These are phyloP conservation scores for Pogostemon cablin DNA, from an alignment of 257 asterid genomes.

Conservation along the genomic window DNA sequence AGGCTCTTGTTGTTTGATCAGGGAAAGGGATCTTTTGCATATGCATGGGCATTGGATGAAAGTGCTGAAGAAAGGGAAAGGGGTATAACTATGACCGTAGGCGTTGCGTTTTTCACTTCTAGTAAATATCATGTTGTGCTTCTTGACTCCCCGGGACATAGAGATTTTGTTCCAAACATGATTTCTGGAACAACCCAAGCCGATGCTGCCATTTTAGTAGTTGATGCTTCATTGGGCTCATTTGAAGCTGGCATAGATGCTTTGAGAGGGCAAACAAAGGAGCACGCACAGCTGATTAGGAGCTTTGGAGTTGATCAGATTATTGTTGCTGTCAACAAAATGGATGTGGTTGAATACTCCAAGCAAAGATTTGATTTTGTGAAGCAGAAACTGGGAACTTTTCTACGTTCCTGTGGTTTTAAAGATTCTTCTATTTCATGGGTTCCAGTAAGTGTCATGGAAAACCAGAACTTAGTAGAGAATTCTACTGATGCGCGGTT, in stretches of 20 bases:
- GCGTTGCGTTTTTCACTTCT: slow-evolving; percentile 84
- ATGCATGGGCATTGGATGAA: slow-evolving; percentile 99
- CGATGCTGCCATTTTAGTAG: slow-evolving; percentile 93
- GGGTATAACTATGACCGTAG: slow-evolving; percentile 98
- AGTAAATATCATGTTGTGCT: slow-evolving; percentile 73
- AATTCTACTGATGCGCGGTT: slow-evolving; percentile 61
- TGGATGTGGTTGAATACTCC: slow-evolving; percentile 91
- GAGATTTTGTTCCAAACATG: slow-evolving; percentile 98
- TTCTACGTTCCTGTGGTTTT: slow-evolving; percentile 82
- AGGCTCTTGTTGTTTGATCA: slow-evolving; percentile 43
- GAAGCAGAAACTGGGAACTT: slow-evolving; percentile 72
- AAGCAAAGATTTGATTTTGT: slow-evolving; percentile 73
- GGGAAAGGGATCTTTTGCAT: slow-evolving; percentile 99
- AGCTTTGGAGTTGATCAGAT: slow-evolving; percentile 96
- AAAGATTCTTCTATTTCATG: slow-evolving; percentile 76
- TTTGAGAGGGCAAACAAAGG: slow-evolving; percentile 88
- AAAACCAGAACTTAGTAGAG: slow-evolving; percentile 79
- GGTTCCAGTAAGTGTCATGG: slow-evolving; percentile 94
- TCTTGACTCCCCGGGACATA: slow-evolving; percentile 98
- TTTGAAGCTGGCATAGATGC: slow-evolving; percentile 94
- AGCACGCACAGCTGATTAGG: slow-evolving; percentile 88
- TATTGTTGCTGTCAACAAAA: slow-evolving; percentile 86
- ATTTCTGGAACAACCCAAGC: slow-evolving; percentile 99
- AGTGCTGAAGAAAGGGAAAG: slow-evolving; percentile 97
- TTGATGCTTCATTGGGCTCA: slow-evolving; percentile 90